These are phyloP conservation scores for Metahyphopichia silvanorum DNA, from an alignment of 805 yeast genomes.

Conservation along the genomic window DNA sequence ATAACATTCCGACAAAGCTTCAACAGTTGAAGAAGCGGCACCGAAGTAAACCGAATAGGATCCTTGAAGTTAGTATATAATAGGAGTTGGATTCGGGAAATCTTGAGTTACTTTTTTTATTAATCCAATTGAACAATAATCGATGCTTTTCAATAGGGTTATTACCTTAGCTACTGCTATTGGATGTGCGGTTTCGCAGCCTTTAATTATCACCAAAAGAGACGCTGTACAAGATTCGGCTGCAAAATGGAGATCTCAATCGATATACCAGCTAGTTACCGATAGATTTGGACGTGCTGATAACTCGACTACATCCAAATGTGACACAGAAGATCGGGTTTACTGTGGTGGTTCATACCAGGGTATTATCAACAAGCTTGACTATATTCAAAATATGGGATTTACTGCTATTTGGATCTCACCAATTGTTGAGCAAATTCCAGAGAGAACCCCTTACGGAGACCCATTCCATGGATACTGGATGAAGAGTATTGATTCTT, in stretches of 20 bases:
- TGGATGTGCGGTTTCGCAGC: too few relatives aligned
- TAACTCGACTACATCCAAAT: constrained; percentile 1
- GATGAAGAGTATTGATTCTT: constrained; percentile 1
- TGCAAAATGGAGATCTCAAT: neutral
- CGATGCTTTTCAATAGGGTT: too few relatives aligned
- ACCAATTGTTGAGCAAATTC: constrained; percentile 1
- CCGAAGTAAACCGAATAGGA: too few relatives aligned
- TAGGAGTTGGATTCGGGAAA: too few relatives aligned
- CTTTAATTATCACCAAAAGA: too few relatives aligned
- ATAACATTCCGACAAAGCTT: too few relatives aligned
- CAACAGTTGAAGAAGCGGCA: too few relatives aligned
- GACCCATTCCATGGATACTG: constrained; percentile 2
- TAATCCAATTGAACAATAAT: too few relatives aligned
- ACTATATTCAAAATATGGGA: neutral
- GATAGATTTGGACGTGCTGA: constrained; percentile 1
- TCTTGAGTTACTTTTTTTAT: too few relatives aligned
- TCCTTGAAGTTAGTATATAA: too few relatives aligned
- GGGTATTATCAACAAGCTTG: neutral
- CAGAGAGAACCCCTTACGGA: constrained; percentile 1
- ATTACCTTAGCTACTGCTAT: too few relatives aligned
- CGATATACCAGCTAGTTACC: neutral
- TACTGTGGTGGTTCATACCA: constrained; percentile 1
- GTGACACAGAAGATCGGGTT: neutral
- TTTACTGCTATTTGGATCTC: neutral
- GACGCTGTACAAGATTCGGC: constrained; percentile 2